Evolutionary conservation across 805 yeast species (phyloP).

Genomic region (Saccharomycopsis selenospora): DNA sequence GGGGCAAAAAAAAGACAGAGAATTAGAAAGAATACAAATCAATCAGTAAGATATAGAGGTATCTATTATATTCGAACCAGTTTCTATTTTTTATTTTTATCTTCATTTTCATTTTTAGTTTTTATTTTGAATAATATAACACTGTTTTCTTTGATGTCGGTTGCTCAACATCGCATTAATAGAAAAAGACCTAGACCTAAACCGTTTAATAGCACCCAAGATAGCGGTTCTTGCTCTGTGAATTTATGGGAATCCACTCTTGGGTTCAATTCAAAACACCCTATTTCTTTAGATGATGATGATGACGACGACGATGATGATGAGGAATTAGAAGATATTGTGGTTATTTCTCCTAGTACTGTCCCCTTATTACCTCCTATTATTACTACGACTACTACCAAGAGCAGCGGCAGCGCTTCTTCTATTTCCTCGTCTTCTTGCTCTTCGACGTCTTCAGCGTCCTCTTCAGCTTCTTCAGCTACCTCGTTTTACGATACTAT

Average conservation of each 20-base stretch:
- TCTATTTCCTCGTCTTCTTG: not conserved
- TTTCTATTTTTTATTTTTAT: too few species aligned
- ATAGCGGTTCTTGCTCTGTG: too few species aligned
- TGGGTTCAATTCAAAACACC: slow-evolving; percentile 10
- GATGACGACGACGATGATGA: slow-evolving; percentile 8
- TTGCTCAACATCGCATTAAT: slow-evolving; percentile 27
- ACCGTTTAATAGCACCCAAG: not conserved
- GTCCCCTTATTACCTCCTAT: not conserved
- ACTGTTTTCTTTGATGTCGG: too few species aligned
- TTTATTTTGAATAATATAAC: too few species aligned
- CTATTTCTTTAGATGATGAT: slow-evolving; percentile 16
- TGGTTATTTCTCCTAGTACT: not conserved
- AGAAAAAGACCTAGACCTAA: slow-evolving; percentile 35
- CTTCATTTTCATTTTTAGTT: too few species aligned
- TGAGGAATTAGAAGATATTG: not conserved
- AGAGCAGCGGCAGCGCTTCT: not conserved
- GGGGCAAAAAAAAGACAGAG: too few species aligned
- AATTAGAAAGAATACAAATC: too few species aligned
- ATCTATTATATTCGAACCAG: not conserved
- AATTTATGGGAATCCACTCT: too few species aligned
- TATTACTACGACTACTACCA: not conserved
- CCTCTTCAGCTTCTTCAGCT: not conserved
- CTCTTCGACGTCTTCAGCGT: not conserved
- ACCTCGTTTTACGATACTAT: not conserved
- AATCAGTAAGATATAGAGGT: too few species aligned